phyloP scores from a whole-genome alignment of 1,284 basidiomycete species.

The Sphagnurus paluster region DNA sequence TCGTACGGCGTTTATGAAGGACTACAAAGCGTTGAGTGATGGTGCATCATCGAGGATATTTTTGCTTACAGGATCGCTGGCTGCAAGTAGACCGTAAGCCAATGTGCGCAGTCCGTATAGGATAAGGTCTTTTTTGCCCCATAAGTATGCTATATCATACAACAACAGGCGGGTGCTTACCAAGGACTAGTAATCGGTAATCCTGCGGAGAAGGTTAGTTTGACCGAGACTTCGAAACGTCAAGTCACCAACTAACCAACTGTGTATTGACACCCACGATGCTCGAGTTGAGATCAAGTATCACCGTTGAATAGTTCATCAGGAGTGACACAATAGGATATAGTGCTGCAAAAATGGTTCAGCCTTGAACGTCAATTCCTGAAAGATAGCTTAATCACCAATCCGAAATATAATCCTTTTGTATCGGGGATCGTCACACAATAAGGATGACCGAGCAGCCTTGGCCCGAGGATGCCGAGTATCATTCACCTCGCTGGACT shows the following conservation, averaged over 20 bases:
- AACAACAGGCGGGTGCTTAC: not conserved
- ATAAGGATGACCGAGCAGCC: not conserved
- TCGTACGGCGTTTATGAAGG: constrained; percentile 4
- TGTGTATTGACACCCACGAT: constrained; percentile 11
- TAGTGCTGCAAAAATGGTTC: constrained; percentile 13
- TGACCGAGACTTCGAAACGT: not conserved
- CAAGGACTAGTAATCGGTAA: constrained; percentile 8
- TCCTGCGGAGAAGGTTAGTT: not conserved
- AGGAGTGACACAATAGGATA: constrained; percentile 25
- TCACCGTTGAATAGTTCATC: constrained; percentile 18
- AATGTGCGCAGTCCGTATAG: constrained; percentile 20
- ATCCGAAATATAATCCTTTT: constrained; percentile 22
- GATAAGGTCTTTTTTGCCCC: constrained; percentile 16
- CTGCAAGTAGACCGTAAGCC: constrained; percentile 22
- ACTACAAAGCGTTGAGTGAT: not conserved
- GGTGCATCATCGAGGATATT: not conserved
- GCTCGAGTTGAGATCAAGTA: constrained; percentile 20
- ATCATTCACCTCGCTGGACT: not conserved
- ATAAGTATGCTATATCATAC: not conserved
- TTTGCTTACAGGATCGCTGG: constrained; percentile 20
- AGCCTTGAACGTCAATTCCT: not conserved
- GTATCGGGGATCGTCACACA: constrained; percentile 9
- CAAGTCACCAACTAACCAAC: constrained; percentile 6
- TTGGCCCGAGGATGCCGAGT: not conserved
- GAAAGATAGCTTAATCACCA: constrained; percentile 11